phyloP scores from a whole-genome alignment of 257 asterid genomes.

The Solanum ossicruentum region DNA sequence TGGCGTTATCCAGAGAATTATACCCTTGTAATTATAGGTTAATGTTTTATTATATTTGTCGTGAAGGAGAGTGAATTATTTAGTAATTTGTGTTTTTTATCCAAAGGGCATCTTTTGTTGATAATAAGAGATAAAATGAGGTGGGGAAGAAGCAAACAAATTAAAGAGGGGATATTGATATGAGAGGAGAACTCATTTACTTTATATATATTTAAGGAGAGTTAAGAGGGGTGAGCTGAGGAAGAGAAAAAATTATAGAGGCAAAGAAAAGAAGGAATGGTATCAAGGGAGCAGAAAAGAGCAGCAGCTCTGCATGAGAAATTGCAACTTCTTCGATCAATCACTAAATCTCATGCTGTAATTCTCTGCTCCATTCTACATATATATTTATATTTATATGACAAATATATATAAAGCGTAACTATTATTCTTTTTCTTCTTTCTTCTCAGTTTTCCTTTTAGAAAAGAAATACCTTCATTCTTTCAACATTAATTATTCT shows the following conservation, averaged over 20 bases:
- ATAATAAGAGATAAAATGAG: not conserved
- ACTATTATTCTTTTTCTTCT: not conserved
- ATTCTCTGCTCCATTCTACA: not conserved
- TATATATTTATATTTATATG: not conserved
- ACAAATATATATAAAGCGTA: not conserved
- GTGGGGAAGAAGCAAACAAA: conserved; percentile 41
- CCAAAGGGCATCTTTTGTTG: conserved; percentile 1
- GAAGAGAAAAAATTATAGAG: not conserved
- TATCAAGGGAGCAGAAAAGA: conserved; percentile 50
- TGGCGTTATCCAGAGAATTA: not conserved
- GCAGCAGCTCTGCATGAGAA: conserved; percentile 39
- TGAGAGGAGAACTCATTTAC: conserved; percentile 45
- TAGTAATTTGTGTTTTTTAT: not conserved
- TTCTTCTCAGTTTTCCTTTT: not conserved
- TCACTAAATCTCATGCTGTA: conserved; percentile 84
- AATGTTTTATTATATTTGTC: not conserved
- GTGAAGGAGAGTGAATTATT: not conserved
- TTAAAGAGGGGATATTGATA: conserved; percentile 37
- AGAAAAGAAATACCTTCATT: not conserved
- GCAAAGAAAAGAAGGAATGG: conserved; percentile 20
- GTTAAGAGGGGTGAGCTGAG: not conserved
- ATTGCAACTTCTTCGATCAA: conserved; percentile 76
- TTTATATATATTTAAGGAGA: conserved; percentile 6
- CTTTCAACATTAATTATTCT: not conserved
- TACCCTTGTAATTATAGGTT: not conserved